These are phyloP conservation scores for Peribolospora baueri DNA, from an alignment of 768 basidiomycete species.

Conservation along the genomic window DNA sequence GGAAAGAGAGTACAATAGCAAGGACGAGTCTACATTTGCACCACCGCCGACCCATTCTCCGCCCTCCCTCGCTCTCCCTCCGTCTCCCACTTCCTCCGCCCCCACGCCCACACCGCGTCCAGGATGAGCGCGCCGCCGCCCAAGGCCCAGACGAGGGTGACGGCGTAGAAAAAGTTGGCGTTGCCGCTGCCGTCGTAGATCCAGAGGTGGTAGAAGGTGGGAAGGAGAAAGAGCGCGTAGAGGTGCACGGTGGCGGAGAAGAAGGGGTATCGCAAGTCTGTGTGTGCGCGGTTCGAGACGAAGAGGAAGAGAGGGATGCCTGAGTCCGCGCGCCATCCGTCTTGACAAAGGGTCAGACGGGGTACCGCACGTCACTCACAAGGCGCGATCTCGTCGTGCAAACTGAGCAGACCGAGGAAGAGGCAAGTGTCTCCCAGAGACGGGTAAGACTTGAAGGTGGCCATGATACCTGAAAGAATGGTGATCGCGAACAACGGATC, in stretches of 20 bases:
- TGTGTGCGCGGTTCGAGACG: not conserved
- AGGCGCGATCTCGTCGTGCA: slow-evolving; percentile 64
- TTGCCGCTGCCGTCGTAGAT: slow-evolving; percentile 75
- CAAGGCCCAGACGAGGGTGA: slow-evolving; percentile 76
- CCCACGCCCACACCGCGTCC: slow-evolving; percentile 61
- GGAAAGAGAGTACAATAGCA: too few species aligned
- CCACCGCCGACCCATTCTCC: slow-evolving; percentile 4
- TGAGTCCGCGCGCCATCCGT: not conserved
- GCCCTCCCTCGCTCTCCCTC: slow-evolving; percentile 29
- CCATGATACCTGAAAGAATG: slow-evolving; percentile 48
- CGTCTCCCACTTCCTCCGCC: slow-evolving; percentile 42
- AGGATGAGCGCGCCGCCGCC: slow-evolving; percentile 61
- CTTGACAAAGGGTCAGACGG: not conserved
- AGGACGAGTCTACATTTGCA: too few species aligned
- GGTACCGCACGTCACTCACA: slow-evolving; percentile 29
- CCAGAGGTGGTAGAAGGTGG: slow-evolving; percentile 81
- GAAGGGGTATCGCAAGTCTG: slow-evolving; percentile 66
- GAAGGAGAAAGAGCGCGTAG: slow-evolving; percentile 62
- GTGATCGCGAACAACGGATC: slow-evolving; percentile 62
- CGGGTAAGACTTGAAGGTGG: slow-evolving; percentile 75
- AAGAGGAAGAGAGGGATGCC: not conserved
- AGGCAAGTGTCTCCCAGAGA: slow-evolving; percentile 70
- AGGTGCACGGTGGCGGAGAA: slow-evolving; percentile 58
- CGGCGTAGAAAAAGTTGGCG: slow-evolving; percentile 94
- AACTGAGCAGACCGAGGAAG: slow-evolving; percentile 49